Evolutionary conservation across 805 yeast species (phyloP).

Genomic region (Yarrowia sp.): DNA sequence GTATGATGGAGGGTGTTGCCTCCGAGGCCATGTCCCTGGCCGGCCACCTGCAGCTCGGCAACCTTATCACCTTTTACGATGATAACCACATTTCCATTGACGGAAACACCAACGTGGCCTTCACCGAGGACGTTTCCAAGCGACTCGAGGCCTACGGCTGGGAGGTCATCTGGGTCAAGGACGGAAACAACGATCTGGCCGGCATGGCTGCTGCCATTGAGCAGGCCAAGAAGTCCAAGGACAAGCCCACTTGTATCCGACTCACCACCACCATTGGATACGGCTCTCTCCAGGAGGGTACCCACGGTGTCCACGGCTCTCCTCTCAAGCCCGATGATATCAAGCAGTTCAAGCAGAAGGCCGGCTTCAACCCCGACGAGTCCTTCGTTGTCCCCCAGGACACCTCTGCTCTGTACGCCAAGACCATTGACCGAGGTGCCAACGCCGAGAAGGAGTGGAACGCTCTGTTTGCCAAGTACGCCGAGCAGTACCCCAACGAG

Average conservation of each 20-base stretch:
- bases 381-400: conserved; percentile 35
- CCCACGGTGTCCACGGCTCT: conserved; percentile 42
- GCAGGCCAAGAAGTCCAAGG: conserved; percentile 36
- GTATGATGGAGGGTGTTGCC: conserved; percentile 45
- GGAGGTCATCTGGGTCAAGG: conserved; percentile 41
- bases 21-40: conserved; percentile 44
- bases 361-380: conserved; percentile 29
- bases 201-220: conserved; percentile 41
- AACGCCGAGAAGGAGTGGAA: conserved; percentile 35
- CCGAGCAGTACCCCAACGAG: conserved; percentile 36
- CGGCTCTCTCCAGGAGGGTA: conserved; percentile 39
- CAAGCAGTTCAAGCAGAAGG: conserved; percentile 29
- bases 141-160: conserved; percentile 42
- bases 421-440: conserved; percentile 35
- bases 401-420: conserved; percentile 39
- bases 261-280: conserved; percentile 42
- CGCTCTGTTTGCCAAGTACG: conserved; percentile 33
- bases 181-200: conserved; percentile 40
- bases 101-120: conserved; percentile 41
- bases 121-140: conserved; percentile 40
- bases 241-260: conserved; percentile 43
- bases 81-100: conserved; percentile 44
- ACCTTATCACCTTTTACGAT: conserved; percentile 42
- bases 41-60: conserved; percentile 43
- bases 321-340: conserved; percentile 40